Percentiles rank a stretch among this genome's conserved stretches.
Evolutionary conservation across 208 protist species (phyloP).

Genomic region (Crithidia fasciculata): DNA sequence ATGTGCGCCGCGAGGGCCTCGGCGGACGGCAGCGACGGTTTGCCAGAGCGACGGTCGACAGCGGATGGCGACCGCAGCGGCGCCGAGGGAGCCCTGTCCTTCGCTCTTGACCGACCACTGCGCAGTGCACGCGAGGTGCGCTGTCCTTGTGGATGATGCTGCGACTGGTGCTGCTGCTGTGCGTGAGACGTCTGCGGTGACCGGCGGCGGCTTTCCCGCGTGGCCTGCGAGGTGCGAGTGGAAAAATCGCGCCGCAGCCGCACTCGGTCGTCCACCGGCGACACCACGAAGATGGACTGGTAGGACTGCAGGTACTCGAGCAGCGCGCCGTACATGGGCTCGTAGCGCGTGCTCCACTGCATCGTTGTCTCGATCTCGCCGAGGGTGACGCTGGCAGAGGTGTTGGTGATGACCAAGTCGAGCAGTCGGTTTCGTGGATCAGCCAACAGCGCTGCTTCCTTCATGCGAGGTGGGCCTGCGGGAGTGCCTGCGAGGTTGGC

Average conservation of each 20-base stretch:
- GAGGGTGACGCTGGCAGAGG: conserved; percentile 48
- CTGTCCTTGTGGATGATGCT: background rate
- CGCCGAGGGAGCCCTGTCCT: background rate
- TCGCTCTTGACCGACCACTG: conserved; percentile 2
- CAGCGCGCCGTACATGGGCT: conserved; percentile 52
- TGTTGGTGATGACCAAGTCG: conserved; percentile 61
- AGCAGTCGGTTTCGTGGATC: conserved; percentile 67
- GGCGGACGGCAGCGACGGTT: conserved; percentile 31
- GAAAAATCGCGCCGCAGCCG: conserved; percentile 46
- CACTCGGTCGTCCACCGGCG: conserved; percentile 69
- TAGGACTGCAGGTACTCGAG: conserved; percentile 75
- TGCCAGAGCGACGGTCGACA: conserved; percentile 22
- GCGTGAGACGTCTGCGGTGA: conserved; percentile 1
- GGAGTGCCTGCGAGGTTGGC: too few species aligned
- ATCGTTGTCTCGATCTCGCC: conserved; percentile 48
- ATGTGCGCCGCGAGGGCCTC: conserved; percentile 53
- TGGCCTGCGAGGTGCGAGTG: conserved; percentile 14
- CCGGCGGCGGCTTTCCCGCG: conserved; percentile 1
- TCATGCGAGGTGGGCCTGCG: conserved; percentile 14
- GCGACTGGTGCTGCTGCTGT: background rate
- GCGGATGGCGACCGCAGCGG: conserved; percentile 10
- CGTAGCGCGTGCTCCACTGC: conserved; percentile 53
- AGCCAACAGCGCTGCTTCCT: conserved; percentile 23
- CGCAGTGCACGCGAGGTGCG: conserved; percentile 6
- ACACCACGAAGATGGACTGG: conserved; percentile 81